Percentiles rank a stretch among this genome's conserved stretches.
phyloP scores from a whole-genome alignment of 192 early-diverging fungal genomes.

The Backusella tarrabulga region DNA sequence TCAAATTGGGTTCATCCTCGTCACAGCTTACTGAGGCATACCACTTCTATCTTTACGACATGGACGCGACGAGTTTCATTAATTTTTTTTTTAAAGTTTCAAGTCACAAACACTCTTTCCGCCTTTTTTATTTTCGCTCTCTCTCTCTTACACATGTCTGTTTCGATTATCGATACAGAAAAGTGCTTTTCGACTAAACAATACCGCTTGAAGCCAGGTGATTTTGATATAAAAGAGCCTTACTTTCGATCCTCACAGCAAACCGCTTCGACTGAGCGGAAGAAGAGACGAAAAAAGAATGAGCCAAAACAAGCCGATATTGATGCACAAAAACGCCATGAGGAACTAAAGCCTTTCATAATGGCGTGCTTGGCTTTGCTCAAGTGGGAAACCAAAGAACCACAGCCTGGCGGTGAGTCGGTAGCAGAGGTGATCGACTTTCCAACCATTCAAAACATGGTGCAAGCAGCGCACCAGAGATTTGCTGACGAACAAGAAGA shows the following conservation, averaged over 20 bases:
- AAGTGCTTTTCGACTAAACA: background rate
- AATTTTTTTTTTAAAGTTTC: background rate
- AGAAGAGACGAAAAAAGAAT: slow-evolving; percentile 18
- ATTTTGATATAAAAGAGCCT: slow-evolving; percentile 24
- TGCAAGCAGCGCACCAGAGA: background rate
- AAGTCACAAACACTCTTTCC: background rate
- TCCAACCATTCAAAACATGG: slow-evolving; percentile 11
- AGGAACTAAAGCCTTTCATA: slow-evolving; percentile 12
- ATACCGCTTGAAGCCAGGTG: slow-evolving; percentile 13
- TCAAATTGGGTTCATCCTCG: too few relatives aligned
- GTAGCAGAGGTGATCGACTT: background rate
- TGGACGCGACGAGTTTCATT: too few relatives aligned
- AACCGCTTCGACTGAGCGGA: background rate
- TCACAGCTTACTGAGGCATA: too few relatives aligned
- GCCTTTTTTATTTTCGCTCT: background rate
- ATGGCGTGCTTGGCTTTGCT: background rate
- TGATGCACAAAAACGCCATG: slow-evolving; percentile 12
- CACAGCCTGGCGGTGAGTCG: background rate
- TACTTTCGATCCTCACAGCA: slow-evolving; percentile 13
- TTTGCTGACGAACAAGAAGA: slow-evolving; percentile 3
- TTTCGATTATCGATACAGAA: slow-evolving; percentile 14
- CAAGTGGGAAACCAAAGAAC: background rate
- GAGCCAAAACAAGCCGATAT: slow-evolving; percentile 11
- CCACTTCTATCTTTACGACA: too few relatives aligned
- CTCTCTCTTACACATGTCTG: background rate